Conservation (phyloP, 2,329 filamentous ascomycete genomes). For the Neoscytalidium dimidiatum region DNA sequence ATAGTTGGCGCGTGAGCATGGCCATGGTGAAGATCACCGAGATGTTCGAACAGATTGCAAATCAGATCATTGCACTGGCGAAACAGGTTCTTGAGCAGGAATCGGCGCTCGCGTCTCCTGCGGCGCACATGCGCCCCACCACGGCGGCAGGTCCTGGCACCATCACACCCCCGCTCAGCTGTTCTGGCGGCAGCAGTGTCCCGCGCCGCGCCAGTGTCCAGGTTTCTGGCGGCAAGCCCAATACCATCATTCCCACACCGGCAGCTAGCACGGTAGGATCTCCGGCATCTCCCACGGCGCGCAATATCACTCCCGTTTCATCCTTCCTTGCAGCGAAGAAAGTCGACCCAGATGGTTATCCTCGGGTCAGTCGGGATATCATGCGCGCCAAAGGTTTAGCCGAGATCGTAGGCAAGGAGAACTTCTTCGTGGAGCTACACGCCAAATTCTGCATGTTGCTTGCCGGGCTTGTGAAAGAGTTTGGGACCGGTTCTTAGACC, state of each 20-base stretch:
- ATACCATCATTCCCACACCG: conserved; percentile 3
- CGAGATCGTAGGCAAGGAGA: conserved; percentile 60
- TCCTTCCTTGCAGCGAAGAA: conserved; percentile 60
- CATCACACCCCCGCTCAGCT: conserved; percentile 33
- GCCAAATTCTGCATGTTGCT: conserved; percentile 50
- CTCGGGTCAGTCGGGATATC: conserved; percentile 52
- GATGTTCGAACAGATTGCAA: conserved; percentile 56
- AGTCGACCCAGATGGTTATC: conserved; percentile 58
- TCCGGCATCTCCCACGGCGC: conserved; percentile 33
- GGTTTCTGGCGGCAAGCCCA: conserved; percentile 2
- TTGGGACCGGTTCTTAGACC: conserved; percentile 26
- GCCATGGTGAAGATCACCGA: conserved; percentile 43
- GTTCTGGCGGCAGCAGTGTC: conserved; percentile 23
- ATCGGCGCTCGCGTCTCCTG: conserved; percentile 27
- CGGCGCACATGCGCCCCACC: conserved; percentile 27
- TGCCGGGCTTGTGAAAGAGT: conserved; percentile 41
- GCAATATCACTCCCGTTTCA: conserved; percentile 57
- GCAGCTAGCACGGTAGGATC: conserved; percentile 29
- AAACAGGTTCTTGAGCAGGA: conserved; percentile 41
- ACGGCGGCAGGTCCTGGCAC: conserved; percentile 27
- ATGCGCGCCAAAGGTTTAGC: conserved; percentile 58
- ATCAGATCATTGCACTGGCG: conserved; percentile 49
- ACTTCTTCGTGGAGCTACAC: conserved; percentile 61
- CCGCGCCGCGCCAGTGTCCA: conserved; percentile 18
- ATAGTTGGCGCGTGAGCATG: conserved; percentile 52